These are phyloP conservation scores for Colletotrichum sansevieriae DNA, from an alignment of 2,329 filamentous ascomycete genomes.

Conservation along the genomic window DNA sequence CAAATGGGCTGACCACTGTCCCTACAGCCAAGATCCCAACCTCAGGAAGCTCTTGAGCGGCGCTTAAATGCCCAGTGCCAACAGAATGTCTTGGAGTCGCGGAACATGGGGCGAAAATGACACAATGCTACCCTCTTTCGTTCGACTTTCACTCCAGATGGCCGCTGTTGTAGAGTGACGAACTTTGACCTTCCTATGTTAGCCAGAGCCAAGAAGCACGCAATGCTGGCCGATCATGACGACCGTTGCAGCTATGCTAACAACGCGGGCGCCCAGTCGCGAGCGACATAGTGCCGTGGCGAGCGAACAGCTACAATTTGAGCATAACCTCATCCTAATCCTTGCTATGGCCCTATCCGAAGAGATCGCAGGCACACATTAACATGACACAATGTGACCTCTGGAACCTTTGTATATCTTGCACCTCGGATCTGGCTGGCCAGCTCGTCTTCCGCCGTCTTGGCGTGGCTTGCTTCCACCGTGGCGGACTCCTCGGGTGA, in stretches of 20 bases:
- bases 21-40: too few relatives aligned
- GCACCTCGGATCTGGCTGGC: not conserved
- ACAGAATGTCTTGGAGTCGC: not conserved
- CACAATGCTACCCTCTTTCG: not conserved
- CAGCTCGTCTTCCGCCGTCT: conserved; percentile 19
- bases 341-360: conserved; percentile 2
- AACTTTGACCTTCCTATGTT: conserved; percentile 33
- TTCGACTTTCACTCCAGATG: not conserved
- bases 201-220: conserved; percentile 40
- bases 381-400: not conserved
- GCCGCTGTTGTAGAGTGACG: too few relatives aligned
- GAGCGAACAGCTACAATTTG: too few relatives aligned
- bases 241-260: too few relatives aligned
- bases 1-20: not conserved
- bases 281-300: not conserved
- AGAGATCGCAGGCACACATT: not conserved
- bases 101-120: conserved; percentile 16
- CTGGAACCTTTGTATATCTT: not conserved
- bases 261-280: not conserved
- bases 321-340: too few relatives aligned
- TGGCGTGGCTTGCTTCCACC: conserved; percentile 8
- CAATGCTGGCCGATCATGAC: conserved; percentile 36
- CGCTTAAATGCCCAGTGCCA: conserved; percentile 22
- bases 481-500: not conserved
- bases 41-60: not conserved